These are phyloP conservation scores for Phytophthora cactorum DNA, from an alignment of 352 stramenopile genomes.

Conservation along the genomic window DNA sequence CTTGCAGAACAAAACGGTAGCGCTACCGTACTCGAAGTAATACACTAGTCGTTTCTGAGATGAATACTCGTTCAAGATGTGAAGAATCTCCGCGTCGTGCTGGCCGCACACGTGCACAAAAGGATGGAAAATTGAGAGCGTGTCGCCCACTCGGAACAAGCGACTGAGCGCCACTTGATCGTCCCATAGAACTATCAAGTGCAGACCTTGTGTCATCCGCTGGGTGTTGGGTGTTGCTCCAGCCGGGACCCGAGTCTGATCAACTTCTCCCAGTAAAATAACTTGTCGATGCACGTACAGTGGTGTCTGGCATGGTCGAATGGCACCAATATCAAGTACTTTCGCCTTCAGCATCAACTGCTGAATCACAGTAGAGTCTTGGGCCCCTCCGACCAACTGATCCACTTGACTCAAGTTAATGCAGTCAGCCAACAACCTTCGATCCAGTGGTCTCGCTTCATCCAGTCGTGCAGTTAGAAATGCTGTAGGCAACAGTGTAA, in stretches of 20 bases:
- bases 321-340: conserved; percentile 72
- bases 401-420: conserved; percentile 34
- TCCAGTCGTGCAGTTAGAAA: conserved; percentile 47
- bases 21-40: conserved; percentile 74
- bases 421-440: conserved; percentile 29
- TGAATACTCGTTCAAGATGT: conserved; percentile 67
- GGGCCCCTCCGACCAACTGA: conserved; percentile 25
- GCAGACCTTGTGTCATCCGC: conserved; percentile 34
- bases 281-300: conserved; percentile 70
- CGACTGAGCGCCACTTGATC: conserved; percentile 72
- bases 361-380: conserved; percentile 37
- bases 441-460: conserved; percentile 28
- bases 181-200: conserved; percentile 72
- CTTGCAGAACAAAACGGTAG: conserved; percentile 55
- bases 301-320: conserved; percentile 62
- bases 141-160: conserved; percentile 62
- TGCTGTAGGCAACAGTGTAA: conserved; percentile 48
- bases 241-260: neutral
- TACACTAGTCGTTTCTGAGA: conserved; percentile 54
- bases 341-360: conserved; percentile 47
- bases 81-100: conserved; percentile 53
- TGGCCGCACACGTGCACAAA: conserved; percentile 61
- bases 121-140: conserved; percentile 63
- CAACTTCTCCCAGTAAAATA: conserved; percentile 56
- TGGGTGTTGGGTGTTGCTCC: conserved; percentile 20